Evolutionary conservation across 441 rosid genomes (phyloP), one percentile per base, ranked within the genome.

Genomic region (Biscutella auriculata): DNA sequence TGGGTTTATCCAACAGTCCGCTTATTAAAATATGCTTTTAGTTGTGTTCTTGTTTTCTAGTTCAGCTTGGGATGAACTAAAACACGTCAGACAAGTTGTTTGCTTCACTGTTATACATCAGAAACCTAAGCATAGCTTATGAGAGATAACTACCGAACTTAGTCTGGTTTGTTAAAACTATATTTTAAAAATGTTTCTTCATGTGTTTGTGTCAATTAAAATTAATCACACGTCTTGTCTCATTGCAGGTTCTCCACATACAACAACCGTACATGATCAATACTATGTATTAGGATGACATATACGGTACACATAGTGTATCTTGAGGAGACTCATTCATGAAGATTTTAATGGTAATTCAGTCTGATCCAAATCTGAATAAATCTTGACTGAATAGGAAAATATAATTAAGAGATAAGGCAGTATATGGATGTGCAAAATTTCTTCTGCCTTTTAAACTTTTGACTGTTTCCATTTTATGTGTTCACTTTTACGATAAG

Each of bases 1-100:
- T 52, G 9, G 11, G 8, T 8, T 42, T 59, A 27, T 23, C 4
- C 5, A 8, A 21, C 39, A 53, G 17, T 49, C 49, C 5, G 51
- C 57, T 65, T 29, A 66, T 39, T 4, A 27, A 28, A 62, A 21
- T 15, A 40, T 53, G 41, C 9, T 50, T 33, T 49, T 35, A 44
- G 45, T 51, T 32, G 36, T 37, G 53, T 14, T 77, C 32, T 74
- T 84, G 90, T 81, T 66, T 67, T 74, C 77, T 32, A 97, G 97
- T 53, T 73, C 85, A 10, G 76, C 98, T 10, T 87, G 88, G n/a
- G n/a, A n/a, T n/a, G n/a, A n/a, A n/a, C n/a, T n/a, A n/a, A n/a
- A n/a, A n/a, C n/a, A n/a, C n/a, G 97, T 92, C 47, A 79, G 95
- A 76, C 97, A 92, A 70, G 97, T 97, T 23, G 88, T 92, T 5